Base-by-base conservation (phyloP, 495 filamentous ascomycete species). In the Thozetella sp. region DNA sequence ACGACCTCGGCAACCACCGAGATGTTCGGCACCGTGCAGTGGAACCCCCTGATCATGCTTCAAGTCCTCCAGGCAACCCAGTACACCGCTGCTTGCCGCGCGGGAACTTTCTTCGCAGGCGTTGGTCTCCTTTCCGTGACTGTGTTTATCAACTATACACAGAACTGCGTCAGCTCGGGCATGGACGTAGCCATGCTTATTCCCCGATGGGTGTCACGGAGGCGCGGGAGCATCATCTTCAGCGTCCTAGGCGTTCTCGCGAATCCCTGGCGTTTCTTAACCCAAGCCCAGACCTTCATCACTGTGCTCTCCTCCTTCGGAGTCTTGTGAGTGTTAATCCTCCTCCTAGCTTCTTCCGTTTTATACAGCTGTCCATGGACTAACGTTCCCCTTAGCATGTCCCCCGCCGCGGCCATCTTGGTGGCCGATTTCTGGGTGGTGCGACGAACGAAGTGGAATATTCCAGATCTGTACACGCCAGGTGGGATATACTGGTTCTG, bases 191-290 rank as follows among this genome's bases (percentile, higher is more conserved):
- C 77, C 1, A 72, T 66, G 9, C 67, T 76, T 1, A 74, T 70
- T 56, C 43, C 43, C 12, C 43, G 43, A 11, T 48, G 43, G 43
- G n/a, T 48, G 10, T 48, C 43, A 20, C 43, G 43, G n/a, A 9
- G 43, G n/a, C 9, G 43, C 3, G 43, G 43, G 6, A 74, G 77
- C 1, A 63, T 65, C 24, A 80, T 74, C 63, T 76, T 82, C 64
- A 77, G 80, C 58, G 79, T 80, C 50, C 57, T 80, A 23, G 73
- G 72, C n/a, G 67, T 79, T 19, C 68, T 71, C 10, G 72, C 75
- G 23, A 70, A 73, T 30, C 80, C 80, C 1, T 83, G 80, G 80
- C 73, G 80, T 34, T 69, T 78, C 1, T 72, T 82, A 51, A 73
- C 72, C 26, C 71, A 68, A 10, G 78, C 77, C 2, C 70, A 73